phyloP scores from a whole-genome alignment of 164 flowering plant species.

The Sextonia rubra region DNA sequence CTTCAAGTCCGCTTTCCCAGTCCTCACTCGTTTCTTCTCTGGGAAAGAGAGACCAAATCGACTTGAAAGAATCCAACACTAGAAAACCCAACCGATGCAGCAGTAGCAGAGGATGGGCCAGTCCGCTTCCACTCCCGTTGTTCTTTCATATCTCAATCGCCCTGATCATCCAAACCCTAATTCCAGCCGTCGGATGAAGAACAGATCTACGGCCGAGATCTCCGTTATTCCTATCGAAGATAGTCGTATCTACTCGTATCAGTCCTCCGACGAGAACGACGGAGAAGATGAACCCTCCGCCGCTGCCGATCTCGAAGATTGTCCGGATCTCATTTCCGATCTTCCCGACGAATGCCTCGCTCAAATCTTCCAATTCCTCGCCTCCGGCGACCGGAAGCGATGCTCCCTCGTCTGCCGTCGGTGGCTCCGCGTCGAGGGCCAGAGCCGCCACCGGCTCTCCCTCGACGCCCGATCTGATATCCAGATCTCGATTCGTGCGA shows the following conservation, averaged over 20 bases:
- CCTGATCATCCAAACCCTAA: constrained; percentile 13
- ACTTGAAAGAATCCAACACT: not conserved
- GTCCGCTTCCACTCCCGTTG: constrained; percentile 36
- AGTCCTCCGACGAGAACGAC: not conserved
- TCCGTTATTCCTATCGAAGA: constrained; percentile 13
- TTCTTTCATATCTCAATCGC: constrained; percentile 20
- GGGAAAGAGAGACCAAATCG: not conserved
- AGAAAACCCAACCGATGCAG: not conserved
- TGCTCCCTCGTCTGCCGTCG: constrained; percentile 74
- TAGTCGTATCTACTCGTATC: not conserved
- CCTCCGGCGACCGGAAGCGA: constrained; percentile 58
- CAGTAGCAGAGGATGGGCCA: constrained; percentile 45
- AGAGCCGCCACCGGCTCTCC: constrained; percentile 68
- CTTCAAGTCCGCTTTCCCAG: too few species aligned
- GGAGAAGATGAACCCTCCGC: not conserved
- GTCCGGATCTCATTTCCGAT: constrained; percentile 37
- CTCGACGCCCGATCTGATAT: constrained; percentile 60
- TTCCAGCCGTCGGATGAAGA: constrained; percentile 17
- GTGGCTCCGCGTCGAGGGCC: constrained; percentile 74
- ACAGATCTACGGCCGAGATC: constrained; percentile 20
- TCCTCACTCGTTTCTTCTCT: too few species aligned
- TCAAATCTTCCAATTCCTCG: constrained; percentile 57
- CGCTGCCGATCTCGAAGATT: not conserved
- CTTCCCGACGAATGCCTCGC: constrained; percentile 90
- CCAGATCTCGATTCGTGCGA: constrained; percentile 26